Evolutionary conservation across 805 yeast species (phyloP).

Genomic region (Maudiozyma saulgeensis): DNA sequence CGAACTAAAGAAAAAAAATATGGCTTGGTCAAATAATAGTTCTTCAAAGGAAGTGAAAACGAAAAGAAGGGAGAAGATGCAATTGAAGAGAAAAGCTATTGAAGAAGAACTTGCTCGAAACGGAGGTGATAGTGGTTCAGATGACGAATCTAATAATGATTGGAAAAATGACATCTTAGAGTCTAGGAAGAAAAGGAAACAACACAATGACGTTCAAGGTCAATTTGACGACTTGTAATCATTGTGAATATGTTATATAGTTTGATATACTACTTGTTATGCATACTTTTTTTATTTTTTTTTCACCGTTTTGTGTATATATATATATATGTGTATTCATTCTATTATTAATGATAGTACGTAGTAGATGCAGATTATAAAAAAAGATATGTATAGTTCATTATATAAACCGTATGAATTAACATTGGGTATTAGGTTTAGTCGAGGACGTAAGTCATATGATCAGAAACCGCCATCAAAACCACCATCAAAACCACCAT

Average conservation of each 20-base stretch:
- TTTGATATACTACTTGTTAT: neutral
- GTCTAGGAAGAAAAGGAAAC: constrained; percentile 41
- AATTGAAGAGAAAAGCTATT: constrained; percentile 49
- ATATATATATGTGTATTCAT: neutral
- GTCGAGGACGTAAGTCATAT: neutral
- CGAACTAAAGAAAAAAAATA: constrained; percentile 42
- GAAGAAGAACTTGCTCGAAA: constrained; percentile 38
- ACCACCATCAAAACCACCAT: constrained; percentile 19
- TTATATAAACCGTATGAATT: no score
- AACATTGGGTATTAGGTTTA: no score
- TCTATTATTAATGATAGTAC: neutral
- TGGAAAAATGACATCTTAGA: constrained; percentile 82
- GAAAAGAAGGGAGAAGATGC: constrained; percentile 56
- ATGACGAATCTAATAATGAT: constrained; percentile 49
- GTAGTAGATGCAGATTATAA: no score
- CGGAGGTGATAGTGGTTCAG: constrained; percentile 32
- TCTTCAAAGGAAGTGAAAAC: constrained; percentile 52
- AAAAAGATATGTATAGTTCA: no score
- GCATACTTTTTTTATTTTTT: neutral
- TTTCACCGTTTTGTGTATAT: neutral
- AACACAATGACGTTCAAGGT: constrained; percentile 37
- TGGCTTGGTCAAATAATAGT: constrained; percentile 72
- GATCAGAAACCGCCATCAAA: constrained; percentile 5
- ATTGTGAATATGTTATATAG: neutral
- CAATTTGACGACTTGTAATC: constrained; percentile 49